These are phyloP conservation scores for Yamadazyma paraphyllophila DNA, from an alignment of 805 yeast species.

Conservation along the genomic window DNA sequence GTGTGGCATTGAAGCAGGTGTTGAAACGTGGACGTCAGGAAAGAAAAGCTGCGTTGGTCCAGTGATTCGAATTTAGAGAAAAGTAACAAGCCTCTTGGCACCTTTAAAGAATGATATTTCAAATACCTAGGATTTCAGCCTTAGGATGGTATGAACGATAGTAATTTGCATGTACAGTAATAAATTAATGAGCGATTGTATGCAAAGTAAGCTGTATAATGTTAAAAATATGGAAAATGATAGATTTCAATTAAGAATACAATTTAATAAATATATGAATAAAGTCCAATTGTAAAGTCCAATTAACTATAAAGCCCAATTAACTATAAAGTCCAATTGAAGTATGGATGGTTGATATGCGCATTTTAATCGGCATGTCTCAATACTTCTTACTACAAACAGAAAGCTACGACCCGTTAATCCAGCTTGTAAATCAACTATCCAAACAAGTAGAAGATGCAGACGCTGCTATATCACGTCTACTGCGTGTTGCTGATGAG, in stretches of 20 bases:
- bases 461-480: constrained; percentile 11
- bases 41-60: constrained; percentile 54
- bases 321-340: too few species aligned
- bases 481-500: constrained; percentile 2
- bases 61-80: background rate
- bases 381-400: constrained; percentile 19
- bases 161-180: constrained; percentile 4
- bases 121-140: too few species aligned
- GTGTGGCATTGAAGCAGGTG: constrained; percentile 88
- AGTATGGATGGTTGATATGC: too few species aligned
- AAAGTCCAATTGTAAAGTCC: too few species aligned
- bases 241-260: too few species aligned
- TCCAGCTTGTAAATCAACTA: constrained; percentile 22
- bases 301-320: too few species aligned
- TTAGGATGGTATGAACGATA: background rate
- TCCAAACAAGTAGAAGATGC: constrained; percentile 22
- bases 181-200: constrained; percentile 1
- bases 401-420: constrained; percentile 33
- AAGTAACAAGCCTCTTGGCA: too few species aligned
- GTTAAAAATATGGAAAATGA: too few species aligned
- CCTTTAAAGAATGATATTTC: too few species aligned
- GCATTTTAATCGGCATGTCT: background rate
- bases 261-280: background rate
- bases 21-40: constrained; percentile 93
- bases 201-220: background rate